A percentile compares a stretch with the other conserved stretches of the same genome.
Evolutionary conservation across 2,329 filamentous ascomycete genomes (phyloP).

Genomic region (Chaetomium sp.): DNA sequence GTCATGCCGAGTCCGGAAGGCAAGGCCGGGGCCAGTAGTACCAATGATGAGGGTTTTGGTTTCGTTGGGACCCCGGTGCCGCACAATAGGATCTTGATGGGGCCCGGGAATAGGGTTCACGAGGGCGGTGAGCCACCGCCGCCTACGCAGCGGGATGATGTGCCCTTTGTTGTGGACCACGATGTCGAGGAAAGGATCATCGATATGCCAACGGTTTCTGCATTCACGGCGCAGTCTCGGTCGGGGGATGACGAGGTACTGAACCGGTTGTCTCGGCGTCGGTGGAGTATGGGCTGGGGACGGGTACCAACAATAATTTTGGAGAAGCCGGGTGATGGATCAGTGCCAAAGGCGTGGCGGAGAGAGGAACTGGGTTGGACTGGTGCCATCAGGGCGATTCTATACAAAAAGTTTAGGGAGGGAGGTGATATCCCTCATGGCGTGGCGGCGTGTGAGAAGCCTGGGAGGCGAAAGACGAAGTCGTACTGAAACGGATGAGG

Average conservation of each 20-base stretch:
- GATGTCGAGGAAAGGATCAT: constrained; percentile 28
- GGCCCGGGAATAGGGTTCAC: neutral
- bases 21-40: neutral
- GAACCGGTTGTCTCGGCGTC: constrained; percentile 3
- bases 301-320: constrained; percentile 39
- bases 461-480: constrained; percentile 16
- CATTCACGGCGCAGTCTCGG: neutral
- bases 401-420: constrained; percentile 35
- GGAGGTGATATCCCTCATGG: constrained; percentile 33
- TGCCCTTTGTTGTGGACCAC: constrained; percentile 20
- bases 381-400: constrained; percentile 49
- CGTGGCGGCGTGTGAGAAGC: constrained; percentile 25
- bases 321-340: constrained; percentile 37
- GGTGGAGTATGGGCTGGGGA: constrained; percentile 5
- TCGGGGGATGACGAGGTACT: constrained; percentile 1
- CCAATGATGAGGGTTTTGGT: neutral
- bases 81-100: constrained; percentile 19
- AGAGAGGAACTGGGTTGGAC: constrained; percentile 50
- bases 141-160: neutral
- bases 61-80: constrained; percentile 17
- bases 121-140: neutral
- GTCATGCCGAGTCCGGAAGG: constrained; percentile 10
- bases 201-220: constrained; percentile 9
- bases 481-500: constrained; percentile 10
- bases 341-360: constrained; percentile 44